These are phyloP conservation scores for Penicillium sp. DNA, from an alignment of 2,329 filamentous ascomycete species.

Conservation along the genomic window DNA sequence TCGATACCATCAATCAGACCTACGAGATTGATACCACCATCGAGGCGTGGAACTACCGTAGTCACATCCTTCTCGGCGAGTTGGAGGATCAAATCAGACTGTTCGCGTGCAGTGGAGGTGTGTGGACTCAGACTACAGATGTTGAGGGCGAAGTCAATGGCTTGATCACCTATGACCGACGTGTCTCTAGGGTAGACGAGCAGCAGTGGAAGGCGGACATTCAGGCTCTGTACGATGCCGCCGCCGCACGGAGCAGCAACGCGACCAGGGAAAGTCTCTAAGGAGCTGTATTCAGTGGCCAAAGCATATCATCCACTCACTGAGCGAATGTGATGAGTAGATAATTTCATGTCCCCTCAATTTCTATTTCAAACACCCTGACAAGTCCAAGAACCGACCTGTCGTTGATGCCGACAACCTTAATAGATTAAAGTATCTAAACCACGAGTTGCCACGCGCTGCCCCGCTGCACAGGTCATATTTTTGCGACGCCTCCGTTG, in stretches of 20 bases:
- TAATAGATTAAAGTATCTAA: not conserved
- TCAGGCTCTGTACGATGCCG: slow-evolving; percentile 60
- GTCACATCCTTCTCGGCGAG: slow-evolving; percentile 53
- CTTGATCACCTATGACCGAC: slow-evolving; percentile 67
- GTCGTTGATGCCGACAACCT: not conserved
- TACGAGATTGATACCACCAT: slow-evolving; percentile 65
- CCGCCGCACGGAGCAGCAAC: slow-evolving; percentile 30
- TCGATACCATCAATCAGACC: slow-evolving; percentile 64
- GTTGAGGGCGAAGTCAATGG: slow-evolving; percentile 76
- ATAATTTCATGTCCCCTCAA: slow-evolving; percentile 1
- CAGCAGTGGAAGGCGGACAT: slow-evolving; percentile 64
- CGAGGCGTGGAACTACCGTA: slow-evolving; percentile 67
- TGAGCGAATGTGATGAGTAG: not conserved
- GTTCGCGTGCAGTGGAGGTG: slow-evolving; percentile 65
- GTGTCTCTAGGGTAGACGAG: slow-evolving; percentile 56
- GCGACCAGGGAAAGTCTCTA: slow-evolving; percentile 1
- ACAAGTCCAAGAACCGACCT: not conserved
- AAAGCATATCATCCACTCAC: not conserved
- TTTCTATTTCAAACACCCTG: not conserved
- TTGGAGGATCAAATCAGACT: slow-evolving; percentile 52
- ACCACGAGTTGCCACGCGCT: not conserved
- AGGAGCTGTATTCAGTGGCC: not conserved
- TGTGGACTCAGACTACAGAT: slow-evolving; percentile 75
- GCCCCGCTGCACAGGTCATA: not conserved
- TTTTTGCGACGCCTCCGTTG: not conserved